Evolutionary conservation across 768 basidiomycete genomes (phyloP).

Genomic region (Naganishia onofrii): DNA sequence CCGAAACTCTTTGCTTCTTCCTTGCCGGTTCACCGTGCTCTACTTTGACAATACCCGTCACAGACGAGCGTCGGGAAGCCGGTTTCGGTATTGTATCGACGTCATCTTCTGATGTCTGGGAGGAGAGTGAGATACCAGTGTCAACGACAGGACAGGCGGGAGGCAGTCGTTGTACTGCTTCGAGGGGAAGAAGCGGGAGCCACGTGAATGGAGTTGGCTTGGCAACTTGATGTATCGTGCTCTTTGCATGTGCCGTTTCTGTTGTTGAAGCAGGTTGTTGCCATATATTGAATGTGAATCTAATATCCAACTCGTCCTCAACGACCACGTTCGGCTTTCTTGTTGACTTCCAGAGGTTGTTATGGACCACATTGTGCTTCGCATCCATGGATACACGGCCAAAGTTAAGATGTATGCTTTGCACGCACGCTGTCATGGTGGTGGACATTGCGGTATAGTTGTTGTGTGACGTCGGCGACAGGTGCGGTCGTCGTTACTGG

Average conservation of each 20-base stretch:
- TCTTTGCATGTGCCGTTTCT: background rate
- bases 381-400: background rate
- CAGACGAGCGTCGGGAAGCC: background rate
- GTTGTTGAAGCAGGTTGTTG: background rate
- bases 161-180: background rate
- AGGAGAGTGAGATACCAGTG: background rate
- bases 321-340: background rate
- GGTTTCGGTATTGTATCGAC: background rate
- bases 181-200: constrained; percentile 25
- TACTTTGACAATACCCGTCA: background rate
- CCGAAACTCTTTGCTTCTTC: constrained; percentile 1
- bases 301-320: background rate
- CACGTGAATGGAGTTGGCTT: constrained; percentile 7
- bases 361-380: background rate
- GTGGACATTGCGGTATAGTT: background rate
- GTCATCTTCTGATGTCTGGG: background rate
- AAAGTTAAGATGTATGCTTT: background rate
- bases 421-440: background rate
- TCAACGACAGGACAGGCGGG: no score
- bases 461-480: background rate
- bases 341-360: background rate
- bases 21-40: background rate
- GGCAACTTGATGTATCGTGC: background rate
- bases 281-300: constrained; percentile 24
- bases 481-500: background rate